Evolutionary conservation across 1,284 basidiomycete genomes (phyloP), one percentile per base, ranked within the genome.

Genomic region (Peniophora sp.): DNA sequence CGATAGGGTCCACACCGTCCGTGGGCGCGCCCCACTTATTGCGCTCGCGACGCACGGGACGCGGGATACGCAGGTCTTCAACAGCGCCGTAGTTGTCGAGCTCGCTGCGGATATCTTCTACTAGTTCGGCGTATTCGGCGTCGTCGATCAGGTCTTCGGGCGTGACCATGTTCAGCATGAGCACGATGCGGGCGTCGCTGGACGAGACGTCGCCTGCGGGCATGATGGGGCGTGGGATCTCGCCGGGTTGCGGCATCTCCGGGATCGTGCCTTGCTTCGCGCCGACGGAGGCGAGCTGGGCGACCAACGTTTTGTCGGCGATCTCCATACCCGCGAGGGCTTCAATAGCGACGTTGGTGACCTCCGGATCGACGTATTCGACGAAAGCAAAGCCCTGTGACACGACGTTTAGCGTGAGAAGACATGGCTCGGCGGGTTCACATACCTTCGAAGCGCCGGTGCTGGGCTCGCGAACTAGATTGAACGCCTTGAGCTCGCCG

Each of bases 111-210:
- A 99, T 85, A 65, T 99, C 96, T 63, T 97, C 93, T 56, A 92
- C 83, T 51, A 99, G 84, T 59, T 99, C 96, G 17, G 81, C 81
- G 64, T 97, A 99, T 63, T 99, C 96, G 55, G 85, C 74, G 65
- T 98, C 96, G 63, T 95, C 87, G 23, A 79, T 69, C 50, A 99
- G 79, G 64, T 99, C 96, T 51, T 99, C 96, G 2, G 91, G 70
- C 0, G 91, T 92, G 56, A 99, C 94, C 97, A 99, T 99, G 78
- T 99, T 99, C 63, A 99, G 75, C 86, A 99, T 90, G 63, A 97
- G 85, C 64, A 99, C 79, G 64, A 96, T 94, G 42, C 89, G 83
- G 14, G 86, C 83, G 43, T 85, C 77, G 11, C 68, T 69, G 27
- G 69, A 69, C 44, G 74, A 76, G 48, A 73, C 71, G 57, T 86